Evolutionary conservation across 2,329 filamentous ascomycete genomes (phyloP), one percentile per base, ranked within the genome.

Genomic region (Magnaporthales sp.): DNA sequence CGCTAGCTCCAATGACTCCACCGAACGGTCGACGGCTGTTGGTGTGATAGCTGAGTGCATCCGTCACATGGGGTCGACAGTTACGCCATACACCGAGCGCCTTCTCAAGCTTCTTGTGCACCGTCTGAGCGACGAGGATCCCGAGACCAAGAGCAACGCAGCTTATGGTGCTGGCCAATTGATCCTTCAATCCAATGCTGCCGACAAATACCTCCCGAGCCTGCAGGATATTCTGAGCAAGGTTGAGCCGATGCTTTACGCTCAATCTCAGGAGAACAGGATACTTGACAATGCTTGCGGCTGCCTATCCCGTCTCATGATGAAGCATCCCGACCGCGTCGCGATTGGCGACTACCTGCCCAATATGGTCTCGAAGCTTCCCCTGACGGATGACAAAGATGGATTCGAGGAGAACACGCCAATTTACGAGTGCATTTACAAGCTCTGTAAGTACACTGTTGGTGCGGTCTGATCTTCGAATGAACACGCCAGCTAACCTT

Each of bases 401-500:
- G 95, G 98, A 77, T 98, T 87, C 73, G 93, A 97, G 79, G 95
- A 98, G 86, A 98, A 99, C 80, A 91, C 92, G 73, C 93, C 95
- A 9, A 89, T 98, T 68, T 99, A 90, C 80, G 86, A 90, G 77
- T 96, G 93, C 86, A 89, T 99, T 73, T 89, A 91, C 77, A 89
- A 91, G 78, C 85, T 98, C 70, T 97, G 87, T 90, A 83, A 82
- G 88, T 85, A 51, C 24, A 13, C 64, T 63, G 46, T 60, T 26
- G 56, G 56, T 60, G 13, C 54, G 10, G 7, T 13, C 7, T 13
- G 19, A 10, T 22, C 60, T 13, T 30, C 24, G 2, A 1, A 5
- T 2, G 11, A 64, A 30, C 68, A 70, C 74, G 75, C 70, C 64
- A 3, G 4, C 68, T 70, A 71, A 68, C 32, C 3, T 11, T 26